Conservation (phyloP, 192 early-diverging fungal genomes). For the Piromyces finnis region DNA sequence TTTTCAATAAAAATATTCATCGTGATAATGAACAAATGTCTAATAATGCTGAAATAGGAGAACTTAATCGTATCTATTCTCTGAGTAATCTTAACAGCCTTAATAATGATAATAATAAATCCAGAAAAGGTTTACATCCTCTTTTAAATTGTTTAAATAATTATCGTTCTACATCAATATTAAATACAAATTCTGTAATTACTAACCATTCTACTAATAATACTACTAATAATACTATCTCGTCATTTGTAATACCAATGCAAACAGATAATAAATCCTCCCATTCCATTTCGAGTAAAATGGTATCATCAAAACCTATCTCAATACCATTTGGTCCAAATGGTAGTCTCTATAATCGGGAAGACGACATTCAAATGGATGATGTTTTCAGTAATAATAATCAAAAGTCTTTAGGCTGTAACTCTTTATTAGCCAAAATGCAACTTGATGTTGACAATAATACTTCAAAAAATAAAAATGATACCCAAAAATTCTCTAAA, state of each 20-base stretch:
- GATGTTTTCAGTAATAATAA: neutral
- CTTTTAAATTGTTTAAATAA: neutral
- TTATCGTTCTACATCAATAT: neutral
- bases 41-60: too few relatives aligned
- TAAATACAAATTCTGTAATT: neutral
- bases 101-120: neutral
- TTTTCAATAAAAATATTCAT: neutral
- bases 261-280: neutral
- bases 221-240: neutral
- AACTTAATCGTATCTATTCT: neutral
- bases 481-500: neutral
- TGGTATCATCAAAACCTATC: neutral
- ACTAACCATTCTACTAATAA: neutral
- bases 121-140: neutral
- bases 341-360: neutral
- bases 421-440: neutral
- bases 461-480: neutral
- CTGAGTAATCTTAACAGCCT: neutral
- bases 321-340: neutral
- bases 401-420: neutral
- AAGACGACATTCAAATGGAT: neutral
- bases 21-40: neutral
- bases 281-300: neutral
- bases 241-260: neutral
- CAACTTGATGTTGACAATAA: neutral